Evolutionary conservation across 164 flowering plant species (phyloP), one percentile per base, ranked within the genome.

Genomic region (Chloranthus sessilifolius): DNA sequence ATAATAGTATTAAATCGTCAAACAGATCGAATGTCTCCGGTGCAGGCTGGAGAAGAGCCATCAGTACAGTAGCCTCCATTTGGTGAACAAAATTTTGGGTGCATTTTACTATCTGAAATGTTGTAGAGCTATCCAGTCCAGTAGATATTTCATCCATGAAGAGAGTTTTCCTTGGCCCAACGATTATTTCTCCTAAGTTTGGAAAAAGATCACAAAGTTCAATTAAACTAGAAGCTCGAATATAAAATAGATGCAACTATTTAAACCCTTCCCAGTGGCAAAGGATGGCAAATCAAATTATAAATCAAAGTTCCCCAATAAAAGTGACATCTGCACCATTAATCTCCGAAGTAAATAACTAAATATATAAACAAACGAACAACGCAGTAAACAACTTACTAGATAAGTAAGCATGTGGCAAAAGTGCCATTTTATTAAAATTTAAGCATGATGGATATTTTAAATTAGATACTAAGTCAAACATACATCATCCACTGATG

Each of bases 141-240:
- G 96, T 91, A 6, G 98, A 91, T 66, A 91, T 87, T 74, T 91
- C 98, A 70, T 91, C 98, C 98, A 91, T 91, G 50, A 91, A 87
- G 14, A 91, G 74, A 9, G 95, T 79, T 71, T 85, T 91, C 52
- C 85, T 75, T 44, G 95, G 96, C n/a, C 98, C 98, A 52, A 91
- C 92, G 47, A 81, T 61, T 92, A 91, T 87, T 68, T 88, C 98
- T 40, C 95, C 97, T 88, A 65, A 62, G 61, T 36, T 24, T 29
- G 16, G 17, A 56, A 36, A 38, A 29, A 21, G 12, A 45, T 5
- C 40, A 23, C 20, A 16, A 8, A 4, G 39, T 4, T 20, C 28
- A 49, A 10, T 40, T 26, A 3, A 28, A 14, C n/a, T n/a, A n/a
- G n/a, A n/a, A n/a, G n/a, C n/a, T n/a, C n/a, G n/a, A n/a, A n/a